Evolutionary conservation across 2,329 filamentous ascomycete species (phyloP).

Genomic region (Xylaria sp.): DNA sequence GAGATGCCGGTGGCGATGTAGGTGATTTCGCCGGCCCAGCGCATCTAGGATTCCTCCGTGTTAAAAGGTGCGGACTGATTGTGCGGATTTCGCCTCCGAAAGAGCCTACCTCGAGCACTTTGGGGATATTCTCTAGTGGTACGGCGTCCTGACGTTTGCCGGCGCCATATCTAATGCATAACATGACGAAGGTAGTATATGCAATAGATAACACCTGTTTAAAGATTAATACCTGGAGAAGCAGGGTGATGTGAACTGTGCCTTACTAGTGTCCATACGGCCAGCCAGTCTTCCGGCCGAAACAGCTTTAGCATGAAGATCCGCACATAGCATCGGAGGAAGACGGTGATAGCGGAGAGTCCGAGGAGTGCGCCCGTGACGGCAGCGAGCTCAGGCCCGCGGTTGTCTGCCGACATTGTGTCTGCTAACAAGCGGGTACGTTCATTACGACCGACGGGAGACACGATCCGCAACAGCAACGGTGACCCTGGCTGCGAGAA

Average conservation of each 20-base stretch:
- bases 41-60: conserved; percentile 35
- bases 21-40: conserved; percentile 53
- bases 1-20: conserved; percentile 55
- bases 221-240: conserved; percentile 27
- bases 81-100: neutral
- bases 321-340: conserved; percentile 47
- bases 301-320: conserved; percentile 43
- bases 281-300: conserved; percentile 44
- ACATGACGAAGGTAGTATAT: conserved; percentile 40
- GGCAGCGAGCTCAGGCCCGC: conserved; percentile 43
- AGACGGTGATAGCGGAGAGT: conserved; percentile 40
- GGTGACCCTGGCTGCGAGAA: neutral
- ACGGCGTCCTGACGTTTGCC: conserved; percentile 41
- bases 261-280: conserved; percentile 44
- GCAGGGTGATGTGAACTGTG: neutral
- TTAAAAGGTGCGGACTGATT: neutral
- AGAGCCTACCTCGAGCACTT: conserved; percentile 42
- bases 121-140: conserved; percentile 37
- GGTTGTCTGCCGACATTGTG: conserved; percentile 41
- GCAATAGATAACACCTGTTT: conserved; percentile 39
- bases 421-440: neutral
- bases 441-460: conserved; percentile 10
- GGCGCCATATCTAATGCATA: conserved; percentile 42
- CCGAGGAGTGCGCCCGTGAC: conserved; percentile 38
- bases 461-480: conserved; percentile 5